These are phyloP conservation scores for Myriosclerotinia duriaeana DNA, from an alignment of 2,329 filamentous ascomycete genomes.

Conservation along the genomic window DNA sequence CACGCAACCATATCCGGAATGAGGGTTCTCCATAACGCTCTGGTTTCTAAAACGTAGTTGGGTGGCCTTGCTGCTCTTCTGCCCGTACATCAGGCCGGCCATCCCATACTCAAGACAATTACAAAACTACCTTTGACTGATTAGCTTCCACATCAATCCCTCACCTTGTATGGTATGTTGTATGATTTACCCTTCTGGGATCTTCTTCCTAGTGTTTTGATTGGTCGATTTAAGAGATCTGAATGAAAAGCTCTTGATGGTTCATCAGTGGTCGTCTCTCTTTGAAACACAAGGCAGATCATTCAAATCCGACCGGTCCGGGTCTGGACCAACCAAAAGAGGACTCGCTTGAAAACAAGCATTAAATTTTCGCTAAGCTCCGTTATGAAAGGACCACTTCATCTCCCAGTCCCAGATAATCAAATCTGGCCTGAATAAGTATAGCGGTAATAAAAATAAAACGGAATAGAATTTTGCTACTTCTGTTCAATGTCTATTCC, in stretches of 20 bases:
- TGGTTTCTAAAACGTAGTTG: slow-evolving; percentile 11
- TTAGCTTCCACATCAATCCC: slow-evolving; percentile 10
- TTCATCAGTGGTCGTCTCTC: slow-evolving; percentile 28
- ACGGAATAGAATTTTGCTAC: slow-evolving; percentile 3
- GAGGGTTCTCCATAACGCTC: slow-evolving; percentile 13
- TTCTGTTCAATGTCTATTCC: slow-evolving; percentile 2
- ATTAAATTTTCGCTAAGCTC: slow-evolving; percentile 27
- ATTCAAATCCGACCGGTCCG: slow-evolving; percentile 15
- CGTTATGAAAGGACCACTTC: slow-evolving; percentile 33
- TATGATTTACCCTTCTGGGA: slow-evolving; percentile 7
- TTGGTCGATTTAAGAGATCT: slow-evolving; percentile 28
- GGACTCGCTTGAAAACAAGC: slow-evolving; percentile 22
- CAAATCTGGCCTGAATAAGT: slow-evolving; percentile 20
- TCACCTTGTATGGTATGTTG: neutral
- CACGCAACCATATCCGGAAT: slow-evolving; percentile 19
- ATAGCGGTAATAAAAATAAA: slow-evolving; percentile 8
- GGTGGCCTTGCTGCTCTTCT: neutral
- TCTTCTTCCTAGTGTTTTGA: slow-evolving; percentile 6
- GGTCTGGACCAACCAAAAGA: slow-evolving; percentile 25
- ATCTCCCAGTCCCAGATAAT: slow-evolving; percentile 27
- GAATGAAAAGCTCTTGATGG: slow-evolving; percentile 15
- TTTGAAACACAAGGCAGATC: slow-evolving; percentile 30
- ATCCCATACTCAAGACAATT: slow-evolving; percentile 16
- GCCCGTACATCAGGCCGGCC: slow-evolving; percentile 17
- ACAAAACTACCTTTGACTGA: slow-evolving; percentile 9